Evolutionary conservation across 208 protist species (phyloP).

Genomic region (Trypanosoma melophagium): DNA sequence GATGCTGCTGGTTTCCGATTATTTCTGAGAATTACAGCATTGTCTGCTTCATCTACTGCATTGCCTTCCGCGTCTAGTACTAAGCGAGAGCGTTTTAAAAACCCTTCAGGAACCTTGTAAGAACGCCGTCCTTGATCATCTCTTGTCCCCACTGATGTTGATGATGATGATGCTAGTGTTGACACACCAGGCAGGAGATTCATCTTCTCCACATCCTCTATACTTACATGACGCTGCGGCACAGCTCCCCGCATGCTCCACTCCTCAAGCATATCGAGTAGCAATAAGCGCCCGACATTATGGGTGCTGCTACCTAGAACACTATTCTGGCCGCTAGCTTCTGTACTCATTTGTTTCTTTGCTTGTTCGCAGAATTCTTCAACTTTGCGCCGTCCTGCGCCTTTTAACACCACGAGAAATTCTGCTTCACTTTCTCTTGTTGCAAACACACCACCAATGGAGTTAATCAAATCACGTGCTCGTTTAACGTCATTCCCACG

Average conservation of each 20-base stretch:
- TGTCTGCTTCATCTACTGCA: conserved; percentile 17
- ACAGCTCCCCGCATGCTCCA: conserved; percentile 5
- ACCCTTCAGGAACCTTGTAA: conserved; percentile 9
- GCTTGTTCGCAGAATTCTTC: conserved; percentile 12
- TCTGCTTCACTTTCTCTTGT: conserved; percentile 16
- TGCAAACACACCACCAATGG: conserved; percentile 21
- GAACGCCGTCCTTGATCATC: conserved; percentile 2
- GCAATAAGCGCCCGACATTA: conserved; percentile 1
- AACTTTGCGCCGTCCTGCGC: conserved; percentile 23
- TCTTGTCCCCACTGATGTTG: neutral
- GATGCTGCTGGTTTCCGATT: neutral
- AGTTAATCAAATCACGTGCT: conserved; percentile 23
- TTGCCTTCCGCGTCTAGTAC: conserved; percentile 5
- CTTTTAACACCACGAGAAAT: conserved; percentile 24
- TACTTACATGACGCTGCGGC: conserved; percentile 8
- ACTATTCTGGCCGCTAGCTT: neutral
- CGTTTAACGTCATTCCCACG: conserved; percentile 24
- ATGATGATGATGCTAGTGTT: too few species aligned
- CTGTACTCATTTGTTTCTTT: neutral
- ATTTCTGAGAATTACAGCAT: conserved; percentile 1
- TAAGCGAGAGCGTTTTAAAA: conserved; percentile 20
- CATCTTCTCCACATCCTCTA: conserved; percentile 10
- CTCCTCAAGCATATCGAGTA: conserved; percentile 26
- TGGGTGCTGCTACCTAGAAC: neutral
- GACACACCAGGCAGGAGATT: conserved; percentile 7